Conservation (phyloP, 2,329 filamentous ascomycete genomes). For the Escovopsis sp. region DNA sequence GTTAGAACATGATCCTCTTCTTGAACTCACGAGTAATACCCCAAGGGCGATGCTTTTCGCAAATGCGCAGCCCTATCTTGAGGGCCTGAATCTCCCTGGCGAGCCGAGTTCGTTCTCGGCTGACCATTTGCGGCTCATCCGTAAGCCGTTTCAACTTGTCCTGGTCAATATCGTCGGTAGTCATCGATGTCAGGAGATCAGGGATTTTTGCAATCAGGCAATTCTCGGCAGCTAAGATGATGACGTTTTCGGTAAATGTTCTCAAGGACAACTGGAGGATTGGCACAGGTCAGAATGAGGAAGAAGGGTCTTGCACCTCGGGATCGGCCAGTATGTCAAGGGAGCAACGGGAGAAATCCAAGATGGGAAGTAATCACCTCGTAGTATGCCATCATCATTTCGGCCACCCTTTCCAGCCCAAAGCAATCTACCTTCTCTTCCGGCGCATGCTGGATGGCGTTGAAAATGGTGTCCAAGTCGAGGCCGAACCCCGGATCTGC, state of each 20-base stretch:
- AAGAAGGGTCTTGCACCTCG: background rate
- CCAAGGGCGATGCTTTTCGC: background rate
- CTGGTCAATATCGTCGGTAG: background rate
- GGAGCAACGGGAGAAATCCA: fast-evolving
- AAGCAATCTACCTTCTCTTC: slow-evolving; percentile 14
- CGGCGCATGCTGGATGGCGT: slow-evolving; percentile 2
- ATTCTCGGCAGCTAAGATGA: slow-evolving; percentile 32
- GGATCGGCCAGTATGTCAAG: background rate
- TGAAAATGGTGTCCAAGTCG: slow-evolving; percentile 1
- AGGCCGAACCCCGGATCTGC: background rate
- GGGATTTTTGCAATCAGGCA: slow-evolving; percentile 28
- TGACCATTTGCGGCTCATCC: background rate
- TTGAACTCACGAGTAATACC: background rate
- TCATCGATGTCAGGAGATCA: slow-evolving; percentile 23
- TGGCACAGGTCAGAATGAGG: no score
- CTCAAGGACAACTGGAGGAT: slow-evolving; percentile 22
- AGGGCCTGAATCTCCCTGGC: background rate
- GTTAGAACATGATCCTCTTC: background rate
- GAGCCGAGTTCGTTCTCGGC: background rate
- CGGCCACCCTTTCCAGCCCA: slow-evolving; percentile 23
- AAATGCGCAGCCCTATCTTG: background rate
- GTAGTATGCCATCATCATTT: slow-evolving; percentile 30
- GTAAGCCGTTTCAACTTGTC: background rate
- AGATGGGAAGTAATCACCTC: slow-evolving; percentile 14
- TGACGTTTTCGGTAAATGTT: slow-evolving; percentile 31